Evolutionary conservation across 345 rosid genomes (phyloP), one percentile per base, ranked within the genome.

Genomic region (Hibiscus tridactylites): DNA sequence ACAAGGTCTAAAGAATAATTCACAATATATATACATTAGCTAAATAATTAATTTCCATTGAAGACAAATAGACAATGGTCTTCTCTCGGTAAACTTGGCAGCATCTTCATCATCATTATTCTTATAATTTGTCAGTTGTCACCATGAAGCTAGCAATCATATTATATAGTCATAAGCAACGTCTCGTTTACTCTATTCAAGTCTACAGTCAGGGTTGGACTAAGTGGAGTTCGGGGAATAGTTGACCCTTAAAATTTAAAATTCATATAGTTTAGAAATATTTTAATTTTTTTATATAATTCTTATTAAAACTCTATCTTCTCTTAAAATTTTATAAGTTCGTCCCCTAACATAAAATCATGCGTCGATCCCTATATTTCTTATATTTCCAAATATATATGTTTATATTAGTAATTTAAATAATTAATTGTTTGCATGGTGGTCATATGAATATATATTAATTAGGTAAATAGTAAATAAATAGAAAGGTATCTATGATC

Each of bases 401-500:
- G 9, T 37, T 37, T 37, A 37, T 37, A 37, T 37, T 37, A 37
- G 9, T 37, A 37, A 37, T 37, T 37, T 37, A 37, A 37, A 37
- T 37, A 37, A 37, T 52, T 52, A 49, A 0, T 3, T 64, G 37
- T 26, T 56, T 71, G 74, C 72, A 70, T 19, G 24, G 26, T n/a
- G 61, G 59, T 21, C 69, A 44, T 65, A 65, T 44, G 26, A 42
- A 1, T 63, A 39, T 42, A 42, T 12, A 12, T 24, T 13, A 62
- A 35, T 52, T 35, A 47, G 16, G 15, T 52, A 52, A 7, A 21
- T 5, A 44, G 42, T 60, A 31, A 24, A 68, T 17, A 59, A 61
- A 19, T 26, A 57, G 49, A 61, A 49, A 68, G 62, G 57, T 33
- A 63, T 65, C 70, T 39, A 62, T 56, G 16, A 46, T 46, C 60